A percentile compares a stretch with the other conserved stretches of the same genome.
Conservation (phyloP, 2,329 filamentous ascomycete genomes). For the Penicillium sp. region DNA sequence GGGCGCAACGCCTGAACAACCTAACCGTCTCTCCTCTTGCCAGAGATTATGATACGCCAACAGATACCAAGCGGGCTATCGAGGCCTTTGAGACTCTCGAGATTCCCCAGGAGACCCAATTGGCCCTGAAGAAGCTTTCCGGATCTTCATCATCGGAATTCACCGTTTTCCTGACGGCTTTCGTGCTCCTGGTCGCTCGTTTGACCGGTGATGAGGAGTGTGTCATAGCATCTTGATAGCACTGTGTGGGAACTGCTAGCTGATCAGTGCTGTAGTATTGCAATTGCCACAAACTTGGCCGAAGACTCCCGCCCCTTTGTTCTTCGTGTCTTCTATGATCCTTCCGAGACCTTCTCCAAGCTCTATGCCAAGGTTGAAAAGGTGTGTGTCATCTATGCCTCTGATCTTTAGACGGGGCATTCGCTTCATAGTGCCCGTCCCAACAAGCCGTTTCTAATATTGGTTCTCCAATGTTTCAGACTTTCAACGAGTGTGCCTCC, state of each 20-base stretch:
- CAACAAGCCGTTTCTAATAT: not conserved
- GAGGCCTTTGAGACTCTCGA: conserved; percentile 47
- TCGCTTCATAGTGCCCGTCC: not conserved
- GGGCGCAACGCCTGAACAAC: conserved; percentile 44
- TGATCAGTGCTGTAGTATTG: conserved; percentile 31
- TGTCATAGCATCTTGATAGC: not conserved
- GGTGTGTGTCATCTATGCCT: conserved; percentile 30
- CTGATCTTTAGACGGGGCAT: not conserved
- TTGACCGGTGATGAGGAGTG: conserved; percentile 51
- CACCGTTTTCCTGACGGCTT: conserved; percentile 46
- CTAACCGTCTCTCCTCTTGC: conserved; percentile 48
- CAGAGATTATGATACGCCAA: conserved; percentile 44
- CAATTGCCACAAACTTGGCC: conserved; percentile 46
- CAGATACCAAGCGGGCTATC: conserved; percentile 42
- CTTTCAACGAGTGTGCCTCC: conserved; percentile 42
- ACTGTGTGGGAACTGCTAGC: not conserved
- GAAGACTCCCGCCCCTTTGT: conserved; percentile 50
- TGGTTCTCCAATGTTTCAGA: conserved; percentile 24
- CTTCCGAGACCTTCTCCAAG: conserved; percentile 43
- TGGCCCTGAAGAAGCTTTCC: conserved; percentile 43
- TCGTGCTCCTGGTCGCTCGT: conserved; percentile 47
- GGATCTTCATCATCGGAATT: conserved; percentile 38
- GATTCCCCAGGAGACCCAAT: conserved; percentile 37
- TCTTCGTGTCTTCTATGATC: conserved; percentile 44
- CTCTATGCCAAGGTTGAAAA: conserved; percentile 44